Conservation (phyloP, 176 grass and related monocot species). For the Lolium rigidum region DNA sequence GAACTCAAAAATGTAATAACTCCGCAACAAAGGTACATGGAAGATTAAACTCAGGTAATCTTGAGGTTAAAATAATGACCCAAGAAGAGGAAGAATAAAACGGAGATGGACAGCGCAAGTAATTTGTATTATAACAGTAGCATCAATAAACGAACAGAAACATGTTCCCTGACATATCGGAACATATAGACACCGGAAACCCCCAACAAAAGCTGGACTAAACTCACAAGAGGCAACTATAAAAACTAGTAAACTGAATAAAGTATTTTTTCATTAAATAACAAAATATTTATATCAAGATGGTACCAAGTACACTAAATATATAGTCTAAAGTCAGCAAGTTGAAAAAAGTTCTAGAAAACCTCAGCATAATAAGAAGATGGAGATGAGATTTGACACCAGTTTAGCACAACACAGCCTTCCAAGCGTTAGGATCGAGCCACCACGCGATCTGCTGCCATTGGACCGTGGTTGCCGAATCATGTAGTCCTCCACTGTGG, state of each 20-base stretch:
- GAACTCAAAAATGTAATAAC: not conserved
- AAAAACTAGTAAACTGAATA: not conserved
- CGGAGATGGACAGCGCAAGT: constrained; percentile 12
- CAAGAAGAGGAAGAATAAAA: not conserved
- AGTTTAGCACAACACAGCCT: not conserved
- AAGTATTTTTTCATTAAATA: not conserved
- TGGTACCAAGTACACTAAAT: too few species aligned
- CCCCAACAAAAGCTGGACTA: constrained; percentile 19
- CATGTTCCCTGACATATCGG: not conserved
- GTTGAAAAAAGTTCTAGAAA: not conserved
- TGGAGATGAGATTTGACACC: not conserved
- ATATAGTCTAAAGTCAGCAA: not conserved
- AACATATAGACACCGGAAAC: constrained; percentile 39
- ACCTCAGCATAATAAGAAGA: not conserved
- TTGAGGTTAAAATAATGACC: not conserved
- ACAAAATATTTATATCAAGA: too few species aligned
- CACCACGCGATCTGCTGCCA: not conserved
- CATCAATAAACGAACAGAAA: constrained; percentile 7
- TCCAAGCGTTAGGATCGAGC: not conserved
- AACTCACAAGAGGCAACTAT: not conserved
- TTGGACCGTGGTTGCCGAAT: not conserved
- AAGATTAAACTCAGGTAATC: not conserved
- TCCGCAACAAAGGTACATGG: not conserved
- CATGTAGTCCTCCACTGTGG: not conserved
- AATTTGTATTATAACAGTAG: constrained; percentile 15